These are phyloP conservation scores for Phycomyces nitens DNA, from an alignment of 192 early-diverging fungal species.

Conservation along the genomic window DNA sequence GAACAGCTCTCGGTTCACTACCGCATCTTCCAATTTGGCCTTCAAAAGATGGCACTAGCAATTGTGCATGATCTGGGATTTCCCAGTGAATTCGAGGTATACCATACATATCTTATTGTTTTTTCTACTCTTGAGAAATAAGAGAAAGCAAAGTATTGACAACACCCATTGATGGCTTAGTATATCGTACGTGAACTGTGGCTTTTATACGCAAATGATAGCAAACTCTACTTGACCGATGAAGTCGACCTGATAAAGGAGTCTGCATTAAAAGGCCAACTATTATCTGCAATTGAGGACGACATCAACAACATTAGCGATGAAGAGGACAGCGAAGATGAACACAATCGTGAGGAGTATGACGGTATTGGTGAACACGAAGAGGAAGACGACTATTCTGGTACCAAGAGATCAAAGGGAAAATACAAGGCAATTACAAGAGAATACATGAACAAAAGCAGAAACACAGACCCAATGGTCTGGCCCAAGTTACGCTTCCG, in stretches of 20 bases:
- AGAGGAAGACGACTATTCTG: not conserved
- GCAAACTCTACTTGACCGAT: not conserved
- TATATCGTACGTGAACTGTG: slow-evolving; percentile 31
- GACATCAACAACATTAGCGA: not conserved
- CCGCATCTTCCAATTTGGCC: slow-evolving; percentile 17
- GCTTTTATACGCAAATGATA: slow-evolving; percentile 23
- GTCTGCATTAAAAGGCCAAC: not conserved
- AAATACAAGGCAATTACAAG: not conserved
- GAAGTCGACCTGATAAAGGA: not conserved
- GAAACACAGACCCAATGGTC: not conserved
- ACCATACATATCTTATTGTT: not conserved
- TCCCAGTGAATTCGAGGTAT: slow-evolving; percentile 32
- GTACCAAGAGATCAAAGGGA: no score
- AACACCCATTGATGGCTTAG: not conserved
- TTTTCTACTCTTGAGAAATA: not conserved
- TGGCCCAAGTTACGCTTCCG: not conserved
- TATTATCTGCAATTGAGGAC: no score
- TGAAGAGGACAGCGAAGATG: not conserved
- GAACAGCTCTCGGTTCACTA: slow-evolving; percentile 2
- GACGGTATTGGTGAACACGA: not conserved
- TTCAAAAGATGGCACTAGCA: slow-evolving; percentile 10
- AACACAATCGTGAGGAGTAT: not conserved
- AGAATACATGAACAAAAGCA: not conserved
- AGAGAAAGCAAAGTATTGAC: not conserved
- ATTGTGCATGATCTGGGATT: slow-evolving; percentile 25